Evolutionary conservation across 306 rosid species (phyloP), one percentile per base, ranked within the genome.

Genomic region (Begonia loranthoides): DNA sequence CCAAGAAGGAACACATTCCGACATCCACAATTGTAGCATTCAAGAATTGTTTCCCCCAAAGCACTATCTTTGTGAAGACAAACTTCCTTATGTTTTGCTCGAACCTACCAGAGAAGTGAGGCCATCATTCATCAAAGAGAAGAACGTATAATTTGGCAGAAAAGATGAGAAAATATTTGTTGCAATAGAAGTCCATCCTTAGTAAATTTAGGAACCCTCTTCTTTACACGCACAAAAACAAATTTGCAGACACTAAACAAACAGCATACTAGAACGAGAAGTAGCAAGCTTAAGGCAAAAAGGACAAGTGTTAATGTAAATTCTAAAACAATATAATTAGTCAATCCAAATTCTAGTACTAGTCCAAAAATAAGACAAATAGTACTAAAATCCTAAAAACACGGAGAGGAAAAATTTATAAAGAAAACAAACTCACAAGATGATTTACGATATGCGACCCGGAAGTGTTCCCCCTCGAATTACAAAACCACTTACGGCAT

Each of bases 61-160:
- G 99, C 96, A 61, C 99, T 92, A 51, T 92, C 99, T 77, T 92
- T 92, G 61, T 92, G 99, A 60, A 92, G 89, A 73, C 99, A 92
- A 15, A 92, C 99, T 77, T 92, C 99, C 74, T 86, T 92, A 74
- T 92, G 99, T 52, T 92, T 92, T 51, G 99, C 96, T 58, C 99
- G 86, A 54, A 92, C 99, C 99, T 92, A 70, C 58, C 76, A 15
- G 21, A 66, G 15, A 45, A 52, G 36, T 44, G 66, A 59, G 47
- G 58, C 62, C 17, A 46, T 33, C 17, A 38, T 28, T 28, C 45
- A 58, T 17, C 36, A 59, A 47, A 16, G 16, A 13, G 2, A 13
- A 5, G 1, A 28, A 28, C 9, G 1, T 28, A 28, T 28, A 28
- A 28, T 28, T 28, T 28, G 36, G 36, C 36, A 28, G 36, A 28